Conservation (phyloP, 345 rosid genomes). For the Durio zibethinus region DNA sequence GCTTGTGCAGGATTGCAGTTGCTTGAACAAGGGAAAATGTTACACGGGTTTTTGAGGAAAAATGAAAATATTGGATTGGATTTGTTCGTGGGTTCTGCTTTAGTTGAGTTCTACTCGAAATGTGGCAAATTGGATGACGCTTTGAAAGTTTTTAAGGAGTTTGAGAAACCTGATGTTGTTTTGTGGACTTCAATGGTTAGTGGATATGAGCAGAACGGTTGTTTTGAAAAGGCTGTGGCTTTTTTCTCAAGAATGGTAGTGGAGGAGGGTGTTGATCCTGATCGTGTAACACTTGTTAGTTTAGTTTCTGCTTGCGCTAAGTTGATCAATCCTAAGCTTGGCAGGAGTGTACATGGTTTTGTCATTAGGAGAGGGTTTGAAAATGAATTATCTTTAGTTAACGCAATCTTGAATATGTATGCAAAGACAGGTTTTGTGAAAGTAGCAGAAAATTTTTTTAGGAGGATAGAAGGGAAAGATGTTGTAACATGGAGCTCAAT, state of each 20-base stretch:
- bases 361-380: conserved; percentile 39
- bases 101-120: conserved; percentile 48
- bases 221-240: conserved; percentile 34
- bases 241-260: conserved; percentile 39
- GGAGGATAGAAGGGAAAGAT: conserved; percentile 40
- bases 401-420: conserved; percentile 50
- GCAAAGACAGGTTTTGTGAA: conserved; percentile 36
- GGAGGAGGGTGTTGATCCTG: conserved; percentile 33
- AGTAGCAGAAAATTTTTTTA: conserved; percentile 34
- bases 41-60: conserved; percentile 44
- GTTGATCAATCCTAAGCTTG: conserved; percentile 37
- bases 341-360: conserved; percentile 47
- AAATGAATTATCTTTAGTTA: conserved; percentile 30
- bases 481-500: conserved; percentile 59
- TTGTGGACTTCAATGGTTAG: conserved; percentile 61
- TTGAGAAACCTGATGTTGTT: conserved; percentile 43
- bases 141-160: conserved; percentile 39
- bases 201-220: conserved; percentile 50
- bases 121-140: conserved; percentile 42
- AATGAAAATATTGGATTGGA: conserved; percentile 31
- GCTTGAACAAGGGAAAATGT: conserved; percentile 35
- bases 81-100: conserved; percentile 44
- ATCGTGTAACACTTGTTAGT: conserved; percentile 41
- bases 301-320: conserved; percentile 53
- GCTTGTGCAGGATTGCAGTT: conserved; percentile 44